These are phyloP conservation scores for Aspergillus ochraceoroseus DNA, from an alignment of 2,329 filamentous ascomycete genomes.

Conservation along the genomic window DNA sequence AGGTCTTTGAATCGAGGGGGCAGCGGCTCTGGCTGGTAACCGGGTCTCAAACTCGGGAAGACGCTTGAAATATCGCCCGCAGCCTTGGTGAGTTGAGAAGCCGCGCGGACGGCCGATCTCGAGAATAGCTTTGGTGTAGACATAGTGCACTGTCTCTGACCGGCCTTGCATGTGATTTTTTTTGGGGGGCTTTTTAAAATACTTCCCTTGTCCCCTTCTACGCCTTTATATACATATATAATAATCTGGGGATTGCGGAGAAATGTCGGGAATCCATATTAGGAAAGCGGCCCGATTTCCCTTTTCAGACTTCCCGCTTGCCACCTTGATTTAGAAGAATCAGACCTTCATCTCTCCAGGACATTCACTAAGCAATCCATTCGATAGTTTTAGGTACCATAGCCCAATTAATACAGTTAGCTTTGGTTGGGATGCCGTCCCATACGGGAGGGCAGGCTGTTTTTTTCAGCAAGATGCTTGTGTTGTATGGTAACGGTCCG, in stretches of 20 bases:
- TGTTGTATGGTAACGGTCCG: neutral
- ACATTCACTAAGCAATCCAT: too few species aligned
- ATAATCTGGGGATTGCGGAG: constrained; percentile 16
- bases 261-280: constrained; percentile 9
- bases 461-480: neutral
- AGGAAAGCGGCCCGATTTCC: constrained; percentile 19
- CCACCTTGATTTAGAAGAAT: too few species aligned
- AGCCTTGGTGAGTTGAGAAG: constrained; percentile 40
- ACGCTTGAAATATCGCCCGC: constrained; percentile 47
- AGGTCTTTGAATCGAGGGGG: constrained; percentile 42
- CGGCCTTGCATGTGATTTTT: neutral
- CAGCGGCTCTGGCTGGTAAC: constrained; percentile 41
- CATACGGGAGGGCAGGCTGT: neutral
- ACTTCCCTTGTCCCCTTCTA: neutral
- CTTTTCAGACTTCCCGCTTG: constrained; percentile 7
- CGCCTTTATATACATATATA: constrained; percentile 18
- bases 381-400: too few species aligned
- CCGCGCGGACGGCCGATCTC: constrained; percentile 27
- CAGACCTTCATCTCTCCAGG: too few species aligned
- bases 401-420: neutral
- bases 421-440: neutral
- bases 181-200: neutral
- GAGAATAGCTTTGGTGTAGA: constrained; percentile 30
- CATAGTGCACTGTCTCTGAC: constrained; percentile 18
- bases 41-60: constrained; percentile 45